Evolutionary conservation across 305 asterid species (phyloP).

Genomic region (Solanum hybrid): DNA sequence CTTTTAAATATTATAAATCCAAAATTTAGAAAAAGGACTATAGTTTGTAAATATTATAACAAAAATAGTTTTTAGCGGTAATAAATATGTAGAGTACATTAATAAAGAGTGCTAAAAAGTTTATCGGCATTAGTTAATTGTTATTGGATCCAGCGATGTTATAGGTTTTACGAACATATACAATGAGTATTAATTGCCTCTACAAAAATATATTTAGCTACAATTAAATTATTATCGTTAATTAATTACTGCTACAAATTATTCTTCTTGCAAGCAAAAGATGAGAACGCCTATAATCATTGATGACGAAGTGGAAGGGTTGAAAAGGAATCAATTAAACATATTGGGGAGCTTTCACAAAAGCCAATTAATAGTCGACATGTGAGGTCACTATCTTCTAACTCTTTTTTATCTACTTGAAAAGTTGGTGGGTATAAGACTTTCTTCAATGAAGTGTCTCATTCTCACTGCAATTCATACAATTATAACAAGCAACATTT

Average conservation of each 20-base stretch:
- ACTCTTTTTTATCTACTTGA: neutral
- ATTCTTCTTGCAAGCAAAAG: neutral
- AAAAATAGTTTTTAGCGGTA: no score
- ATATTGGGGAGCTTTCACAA: neutral
- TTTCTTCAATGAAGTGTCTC: neutral
- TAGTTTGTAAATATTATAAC: neutral
- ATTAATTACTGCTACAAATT: no score
- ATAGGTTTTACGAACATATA: no score
- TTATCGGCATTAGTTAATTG: no score
- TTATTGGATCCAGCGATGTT: neutral
- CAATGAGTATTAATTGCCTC: neutral
- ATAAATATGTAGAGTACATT: neutral
- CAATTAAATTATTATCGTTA: no score
- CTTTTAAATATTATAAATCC: no score
- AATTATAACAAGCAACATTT: neutral
- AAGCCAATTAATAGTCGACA: neutral
- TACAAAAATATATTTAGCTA: no score
- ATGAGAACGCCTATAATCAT: neutral
- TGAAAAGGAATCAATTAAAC: neutral
- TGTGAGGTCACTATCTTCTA: neutral
- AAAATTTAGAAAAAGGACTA: neutral
- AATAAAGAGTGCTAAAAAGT: fast-evolving
- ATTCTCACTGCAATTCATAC: neutral
- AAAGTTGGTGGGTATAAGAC: neutral
- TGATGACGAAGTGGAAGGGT: neutral